Evolutionary conservation across 805 yeast species (phyloP).

Genomic region (Candida succiphila): DNA sequence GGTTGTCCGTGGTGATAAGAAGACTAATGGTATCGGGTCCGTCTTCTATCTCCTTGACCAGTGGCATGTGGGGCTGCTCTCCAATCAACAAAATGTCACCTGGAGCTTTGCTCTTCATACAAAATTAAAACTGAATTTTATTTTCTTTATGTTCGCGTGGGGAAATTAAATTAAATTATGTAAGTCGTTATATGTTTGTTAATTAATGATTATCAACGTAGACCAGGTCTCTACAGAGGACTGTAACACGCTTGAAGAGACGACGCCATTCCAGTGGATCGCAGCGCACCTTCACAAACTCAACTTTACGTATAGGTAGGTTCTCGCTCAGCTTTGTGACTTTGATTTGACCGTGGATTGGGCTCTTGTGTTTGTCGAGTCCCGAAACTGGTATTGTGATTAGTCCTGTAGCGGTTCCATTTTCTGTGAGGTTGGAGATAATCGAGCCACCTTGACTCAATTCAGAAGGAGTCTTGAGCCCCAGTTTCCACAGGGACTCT

Average conservation of each 20-base stretch:
- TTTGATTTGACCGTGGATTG: slow-evolving; percentile 35
- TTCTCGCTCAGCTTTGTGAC: slow-evolving; percentile 29
- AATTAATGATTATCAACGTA: slow-evolving; percentile 22
- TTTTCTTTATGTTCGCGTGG: not conserved
- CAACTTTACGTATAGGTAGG: slow-evolving; percentile 34
- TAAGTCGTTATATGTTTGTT: not conserved
- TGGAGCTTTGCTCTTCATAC: not conserved
- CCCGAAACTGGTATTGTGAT: slow-evolving; percentile 30
- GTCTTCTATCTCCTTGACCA: slow-evolving; percentile 29
- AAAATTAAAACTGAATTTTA: not conserved
- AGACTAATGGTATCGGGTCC: slow-evolving; percentile 34
- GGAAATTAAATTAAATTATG: not conserved
- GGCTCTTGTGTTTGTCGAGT: slow-evolving; percentile 34
- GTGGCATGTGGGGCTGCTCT: slow-evolving; percentile 23
- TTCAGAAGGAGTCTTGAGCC: slow-evolving; percentile 20
- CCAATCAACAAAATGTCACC: not conserved
- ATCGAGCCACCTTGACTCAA: slow-evolving; percentile 11
- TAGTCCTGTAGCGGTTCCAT: slow-evolving; percentile 17
- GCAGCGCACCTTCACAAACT: slow-evolving; percentile 45
- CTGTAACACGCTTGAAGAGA: slow-evolving; percentile 46
- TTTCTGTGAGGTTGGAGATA: slow-evolving; percentile 15
- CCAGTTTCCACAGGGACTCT: slow-evolving; percentile 32
- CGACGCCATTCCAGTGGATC: slow-evolving; percentile 73
- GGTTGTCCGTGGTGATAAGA: slow-evolving; percentile 88
- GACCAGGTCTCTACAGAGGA: slow-evolving; percentile 48